Base-by-base conservation (phyloP, 306 rosid species). In the Hippophae gyantsensis region DNA sequence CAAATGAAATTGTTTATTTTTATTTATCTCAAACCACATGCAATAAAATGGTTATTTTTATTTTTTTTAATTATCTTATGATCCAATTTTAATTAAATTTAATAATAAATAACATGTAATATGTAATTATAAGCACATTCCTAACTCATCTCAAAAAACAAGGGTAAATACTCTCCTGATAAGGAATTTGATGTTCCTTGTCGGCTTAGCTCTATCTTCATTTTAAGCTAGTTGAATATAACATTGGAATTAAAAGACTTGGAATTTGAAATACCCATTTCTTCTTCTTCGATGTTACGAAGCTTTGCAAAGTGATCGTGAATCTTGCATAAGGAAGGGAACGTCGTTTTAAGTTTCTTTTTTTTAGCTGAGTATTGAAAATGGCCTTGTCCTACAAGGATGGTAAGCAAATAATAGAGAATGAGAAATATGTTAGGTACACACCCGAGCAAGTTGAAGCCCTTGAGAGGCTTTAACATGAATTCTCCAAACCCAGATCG, bases 371-470 rank as follows among this genome's bases (percentile, higher is more conserved):
- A 58, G 46, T 6, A 51, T 59, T 54, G 66, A 59, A 62, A 66
- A 85, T 79, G 89, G 85, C 86, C 61, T 87, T 90, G 97, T 77
- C 90, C 94, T 90, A 94, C 97, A 90, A 90, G 97, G 97, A 90
- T 87, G 97, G 97, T 81, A 81, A 84, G 13, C 52, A 11, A 9
- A 84, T 48, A 7, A 23, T 84, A 73, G 95, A 90, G 62, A 90
- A 87, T 66, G 97, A 96, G 10, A 90, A 90, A 71, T 90, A 90
- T 66, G 97, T 90, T 61, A 80, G 97, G 69, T 90, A 90, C 74
- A 90, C 97, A 65, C 96, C 97, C 75, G 96, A 90, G 97, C 97
- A 90, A 96, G 97, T 90, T 79, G 97, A 90, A 71, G 96, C 96
- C 69, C 88, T 90, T 4, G 97, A 90, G 71, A 80, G 97, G 86